These are phyloP conservation scores for Vanrija pseudolonga DNA, from an alignment of 1,284 basidiomycete species.

Conservation along the genomic window DNA sequence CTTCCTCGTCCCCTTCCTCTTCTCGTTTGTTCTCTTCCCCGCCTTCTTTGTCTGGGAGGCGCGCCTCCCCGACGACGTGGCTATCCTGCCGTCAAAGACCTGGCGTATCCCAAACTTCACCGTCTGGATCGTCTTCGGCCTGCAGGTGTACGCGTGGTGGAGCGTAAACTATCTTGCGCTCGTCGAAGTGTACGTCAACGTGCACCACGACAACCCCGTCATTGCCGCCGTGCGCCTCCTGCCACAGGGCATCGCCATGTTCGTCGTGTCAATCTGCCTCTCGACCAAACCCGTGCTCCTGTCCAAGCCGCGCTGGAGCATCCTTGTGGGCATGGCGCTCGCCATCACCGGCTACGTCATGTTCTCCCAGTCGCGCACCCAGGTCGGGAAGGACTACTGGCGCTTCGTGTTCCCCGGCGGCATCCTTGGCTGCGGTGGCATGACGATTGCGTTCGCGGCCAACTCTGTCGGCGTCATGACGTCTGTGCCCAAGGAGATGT, in stretches of 20 bases:
- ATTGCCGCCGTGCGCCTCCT: not conserved
- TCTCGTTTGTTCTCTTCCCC: conserved; percentile 16
- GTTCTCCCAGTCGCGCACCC: conserved; percentile 9
- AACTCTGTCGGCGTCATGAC: conserved; percentile 34
- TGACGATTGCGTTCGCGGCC: conserved; percentile 19
- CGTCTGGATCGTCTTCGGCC: conserved; percentile 26
- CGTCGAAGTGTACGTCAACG: not conserved
- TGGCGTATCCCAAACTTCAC: conserved; percentile 35
- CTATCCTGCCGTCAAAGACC: conserved; percentile 28
- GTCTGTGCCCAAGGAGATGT: conserved; percentile 28
- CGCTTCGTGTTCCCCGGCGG: conserved; percentile 21
- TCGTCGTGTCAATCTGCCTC: conserved; percentile 1
- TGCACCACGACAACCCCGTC: not conserved
- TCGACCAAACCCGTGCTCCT: conserved; percentile 10
- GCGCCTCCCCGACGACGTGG: conserved; percentile 17
- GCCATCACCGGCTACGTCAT: conserved; percentile 13
- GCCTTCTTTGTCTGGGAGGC: conserved; percentile 36
- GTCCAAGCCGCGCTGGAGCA: conserved; percentile 15
- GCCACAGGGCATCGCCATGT: conserved; percentile 1
- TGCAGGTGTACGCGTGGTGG: conserved; percentile 36
- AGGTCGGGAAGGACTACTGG: conserved; percentile 21
- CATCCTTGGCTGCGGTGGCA: conserved; percentile 18
- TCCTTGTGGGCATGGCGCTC: conserved; percentile 20
- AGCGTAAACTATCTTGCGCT: conserved; percentile 4
- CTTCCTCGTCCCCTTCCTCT: conserved; percentile 27